Evolutionary conservation across 2,329 filamentous ascomycete genomes (phyloP).

Genomic region (Colletotrichum echinochloae): DNA sequence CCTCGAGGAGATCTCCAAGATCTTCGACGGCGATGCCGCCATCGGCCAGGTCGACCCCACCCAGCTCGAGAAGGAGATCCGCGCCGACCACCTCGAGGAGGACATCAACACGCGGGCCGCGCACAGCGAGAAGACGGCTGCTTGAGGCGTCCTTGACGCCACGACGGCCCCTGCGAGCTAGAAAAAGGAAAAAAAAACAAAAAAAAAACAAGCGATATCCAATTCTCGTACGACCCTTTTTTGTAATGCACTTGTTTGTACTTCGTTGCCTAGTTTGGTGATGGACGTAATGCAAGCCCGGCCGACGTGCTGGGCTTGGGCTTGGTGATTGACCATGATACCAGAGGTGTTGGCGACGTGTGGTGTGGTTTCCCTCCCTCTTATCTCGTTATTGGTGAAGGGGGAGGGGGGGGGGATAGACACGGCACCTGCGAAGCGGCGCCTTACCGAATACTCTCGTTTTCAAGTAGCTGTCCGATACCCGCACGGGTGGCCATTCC

Average conservation of each 20-base stretch:
- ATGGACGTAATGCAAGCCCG: slow-evolving; percentile 29
- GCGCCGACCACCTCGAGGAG: slow-evolving; percentile 51
- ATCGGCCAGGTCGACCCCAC: slow-evolving; percentile 66
- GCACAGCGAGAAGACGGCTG: slow-evolving; percentile 43
- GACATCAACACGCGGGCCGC: slow-evolving; percentile 46
- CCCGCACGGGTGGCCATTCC: neutral
- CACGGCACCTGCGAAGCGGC: neutral
- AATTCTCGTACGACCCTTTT: slow-evolving; percentile 13
- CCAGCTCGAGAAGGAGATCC: slow-evolving; percentile 67
- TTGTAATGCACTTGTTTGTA: slow-evolving; percentile 23
- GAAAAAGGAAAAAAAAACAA: neutral
- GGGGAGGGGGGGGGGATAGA: neutral
- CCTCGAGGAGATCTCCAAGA: slow-evolving; percentile 76
- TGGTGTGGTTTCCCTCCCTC: neutral
- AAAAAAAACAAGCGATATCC: neutral
- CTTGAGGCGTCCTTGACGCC: slow-evolving; percentile 19
- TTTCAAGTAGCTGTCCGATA: slow-evolving; percentile 22
- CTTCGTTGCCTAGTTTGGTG: neutral
- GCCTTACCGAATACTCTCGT: slow-evolving; percentile 35
- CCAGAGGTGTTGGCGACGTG: slow-evolving; percentile 30
- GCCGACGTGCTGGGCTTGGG: slow-evolving; percentile 15
- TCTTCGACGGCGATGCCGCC: slow-evolving; percentile 75
- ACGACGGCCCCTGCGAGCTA: neutral
- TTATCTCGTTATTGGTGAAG: no score
- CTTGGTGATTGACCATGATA: slow-evolving; percentile 34